phyloP scores from a whole-genome alignment of 306 rosid genomes.

The Castanospermum australe region DNA sequence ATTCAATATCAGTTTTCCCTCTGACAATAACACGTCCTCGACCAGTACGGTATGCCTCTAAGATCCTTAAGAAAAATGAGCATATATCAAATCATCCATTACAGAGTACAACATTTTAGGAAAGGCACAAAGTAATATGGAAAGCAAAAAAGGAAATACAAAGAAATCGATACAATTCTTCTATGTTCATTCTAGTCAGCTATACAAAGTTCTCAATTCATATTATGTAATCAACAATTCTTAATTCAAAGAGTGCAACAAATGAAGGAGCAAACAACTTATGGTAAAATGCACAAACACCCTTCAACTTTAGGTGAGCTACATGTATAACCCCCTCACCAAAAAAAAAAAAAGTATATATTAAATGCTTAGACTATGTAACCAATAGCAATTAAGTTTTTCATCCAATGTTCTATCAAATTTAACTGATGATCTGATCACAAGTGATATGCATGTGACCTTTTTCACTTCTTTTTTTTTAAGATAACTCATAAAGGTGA shows the following conservation, averaged over 20 bases:
- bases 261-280: conserved; percentile 8
- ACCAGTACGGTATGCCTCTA: conserved; percentile 94
- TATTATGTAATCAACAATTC: conserved; percentile 1
- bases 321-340: too few relatives aligned
- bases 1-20: conserved; percentile 90
- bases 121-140: neutral
- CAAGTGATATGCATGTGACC: too few relatives aligned
- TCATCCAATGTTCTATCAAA: too few relatives aligned
- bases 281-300: too few relatives aligned
- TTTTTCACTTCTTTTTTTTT: too few relatives aligned
- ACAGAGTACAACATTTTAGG: neutral
- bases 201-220: neutral
- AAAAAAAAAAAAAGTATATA: too few relatives aligned
- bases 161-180: neutral
- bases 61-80: conserved; percentile 58
- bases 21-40: conserved; percentile 84
- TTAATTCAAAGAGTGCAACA: neutral
- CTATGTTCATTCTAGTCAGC: conserved; percentile 2
- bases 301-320: too few relatives aligned
- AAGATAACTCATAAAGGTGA: too few relatives aligned
- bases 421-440: too few relatives aligned
- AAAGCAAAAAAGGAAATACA: neutral
- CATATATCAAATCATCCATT: conserved; percentile 23
- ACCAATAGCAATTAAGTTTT: too few relatives aligned
- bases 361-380: too few relatives aligned